Conservation (phyloP, 2,329 filamentous ascomycete genomes). For the Diaporthe caulivora region DNA sequence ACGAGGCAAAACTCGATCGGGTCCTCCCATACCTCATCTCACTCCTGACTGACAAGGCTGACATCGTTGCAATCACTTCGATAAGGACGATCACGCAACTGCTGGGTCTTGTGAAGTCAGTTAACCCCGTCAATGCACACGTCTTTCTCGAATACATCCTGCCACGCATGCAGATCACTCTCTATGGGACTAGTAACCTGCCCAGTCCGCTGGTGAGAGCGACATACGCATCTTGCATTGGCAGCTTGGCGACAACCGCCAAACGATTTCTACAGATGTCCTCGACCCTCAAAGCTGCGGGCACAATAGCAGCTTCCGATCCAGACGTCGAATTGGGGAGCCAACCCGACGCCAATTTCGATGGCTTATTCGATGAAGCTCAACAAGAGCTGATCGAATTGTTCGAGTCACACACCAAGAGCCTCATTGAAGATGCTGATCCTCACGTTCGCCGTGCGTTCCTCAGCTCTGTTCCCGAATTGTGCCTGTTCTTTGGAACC, state of each 20-base stretch:
- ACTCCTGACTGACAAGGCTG: slow-evolving; percentile 83
- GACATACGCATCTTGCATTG: slow-evolving; percentile 93
- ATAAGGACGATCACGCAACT: slow-evolving; percentile 90
- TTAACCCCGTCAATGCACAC: slow-evolving; percentile 81
- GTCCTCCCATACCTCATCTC: slow-evolving; percentile 91
- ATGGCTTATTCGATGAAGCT: slow-evolving; percentile 89
- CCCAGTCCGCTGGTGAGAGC: slow-evolving; percentile 82
- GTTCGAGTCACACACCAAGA: slow-evolving; percentile 90
- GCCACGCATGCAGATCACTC: slow-evolving; percentile 69
- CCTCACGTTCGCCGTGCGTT: slow-evolving; percentile 91
- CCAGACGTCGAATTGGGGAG: slow-evolving; percentile 81
- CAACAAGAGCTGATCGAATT: slow-evolving; percentile 83
- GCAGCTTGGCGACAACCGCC: slow-evolving; percentile 88
- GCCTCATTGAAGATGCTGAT: slow-evolving; percentile 87
- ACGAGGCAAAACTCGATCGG: slow-evolving; percentile 95
- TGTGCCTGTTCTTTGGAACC: slow-evolving; percentile 95
- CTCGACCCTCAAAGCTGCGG: slow-evolving; percentile 86
- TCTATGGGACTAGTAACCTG: slow-evolving; percentile 61
- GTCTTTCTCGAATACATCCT: slow-evolving; percentile 77
- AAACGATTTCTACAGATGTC: slow-evolving; percentile 90
- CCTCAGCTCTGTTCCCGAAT: slow-evolving; percentile 87
- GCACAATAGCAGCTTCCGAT: slow-evolving; percentile 81
- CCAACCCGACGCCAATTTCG: slow-evolving; percentile 77
- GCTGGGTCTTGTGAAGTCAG: slow-evolving; percentile 86
- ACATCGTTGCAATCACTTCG: slow-evolving; percentile 87